Conservation (phyloP, 176 grass and related monocot species). For the Aegilops umbellulata region DNA sequence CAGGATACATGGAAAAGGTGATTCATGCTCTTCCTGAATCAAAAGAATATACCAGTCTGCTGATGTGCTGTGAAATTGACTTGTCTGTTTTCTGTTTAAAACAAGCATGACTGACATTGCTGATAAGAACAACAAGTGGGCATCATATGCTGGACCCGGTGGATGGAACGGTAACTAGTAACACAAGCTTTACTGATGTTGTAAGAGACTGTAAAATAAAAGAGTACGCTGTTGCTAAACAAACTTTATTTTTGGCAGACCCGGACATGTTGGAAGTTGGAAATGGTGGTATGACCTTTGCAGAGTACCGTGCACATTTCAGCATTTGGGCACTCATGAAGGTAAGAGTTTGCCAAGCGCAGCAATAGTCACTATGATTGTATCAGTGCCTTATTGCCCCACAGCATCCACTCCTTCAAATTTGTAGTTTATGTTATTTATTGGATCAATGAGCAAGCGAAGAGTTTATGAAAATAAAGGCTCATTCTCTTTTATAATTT, state of each 20-base stretch:
- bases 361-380: neutral
- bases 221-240: neutral
- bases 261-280: slow-evolving; percentile 97
- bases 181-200: neutral
- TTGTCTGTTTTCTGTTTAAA: slow-evolving; percentile 31
- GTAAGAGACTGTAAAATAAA: neutral
- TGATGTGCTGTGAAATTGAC: slow-evolving; percentile 32
- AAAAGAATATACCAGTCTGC: neutral
- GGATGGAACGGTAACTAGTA: slow-evolving; percentile 89
- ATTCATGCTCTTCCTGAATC: neutral
- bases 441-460: neutral
- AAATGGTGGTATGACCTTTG: slow-evolving; percentile 79
- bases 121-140: slow-evolving; percentile 95
- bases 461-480: neutral
- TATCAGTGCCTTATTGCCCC: neutral
- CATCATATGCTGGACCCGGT: slow-evolving; percentile 94
- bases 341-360: slow-evolving; percentile 24
- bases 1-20: slow-evolving; percentile 89
- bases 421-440: neutral
- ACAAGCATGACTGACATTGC: slow-evolving; percentile 93
- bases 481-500: neutral
- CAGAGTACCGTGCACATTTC: slow-evolving; percentile 92
- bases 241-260: slow-evolving; percentile 37
- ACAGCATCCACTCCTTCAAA: neutral
- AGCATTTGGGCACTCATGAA: slow-evolving; percentile 99